Evolutionary conservation across 2,329 filamentous ascomycete genomes (phyloP).

Genomic region (Elsinoe fawcettii): DNA sequence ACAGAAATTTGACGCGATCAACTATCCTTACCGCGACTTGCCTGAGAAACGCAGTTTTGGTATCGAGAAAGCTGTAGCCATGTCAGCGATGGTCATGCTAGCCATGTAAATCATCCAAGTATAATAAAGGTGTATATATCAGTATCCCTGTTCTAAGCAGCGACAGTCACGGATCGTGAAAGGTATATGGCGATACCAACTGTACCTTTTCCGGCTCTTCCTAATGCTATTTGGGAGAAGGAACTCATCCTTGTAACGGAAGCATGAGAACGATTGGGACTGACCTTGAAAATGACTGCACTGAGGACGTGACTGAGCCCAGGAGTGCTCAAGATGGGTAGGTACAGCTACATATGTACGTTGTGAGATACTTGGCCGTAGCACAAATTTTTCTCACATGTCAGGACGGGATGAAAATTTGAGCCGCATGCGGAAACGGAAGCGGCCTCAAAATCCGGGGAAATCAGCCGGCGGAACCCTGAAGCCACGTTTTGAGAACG

Average conservation of each 20-base stretch:
- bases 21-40: no score
- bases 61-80: neutral
- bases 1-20: neutral
- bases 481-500: slow-evolving; percentile 13
- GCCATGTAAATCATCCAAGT: neutral
- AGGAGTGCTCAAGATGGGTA: no score
- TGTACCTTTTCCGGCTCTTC: slow-evolving; percentile 49
- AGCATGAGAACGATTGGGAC: neutral
- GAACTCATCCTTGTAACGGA: slow-evolving; percentile 29
- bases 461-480: slow-evolving; percentile 18
- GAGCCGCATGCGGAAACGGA: slow-evolving; percentile 6
- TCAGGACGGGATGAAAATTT: neutral
- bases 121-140: slow-evolving; percentile 23
- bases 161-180: slow-evolving; percentile 31
- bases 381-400: neutral
- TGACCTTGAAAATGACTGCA: neutral
- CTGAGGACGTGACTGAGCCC: neutral
- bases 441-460: slow-evolving; percentile 11
- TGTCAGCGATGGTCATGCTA: neutral
- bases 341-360: neutral
- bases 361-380: slow-evolving; percentile 6
- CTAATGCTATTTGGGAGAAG: slow-evolving; percentile 33
- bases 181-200: slow-evolving; percentile 43
- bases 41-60: neutral
- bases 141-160: slow-evolving; percentile 44